These are phyloP conservation scores for Saccharomyces pastorianus DNA, from an alignment of 1,139 yeast genomes.

Conservation along the genomic window DNA sequence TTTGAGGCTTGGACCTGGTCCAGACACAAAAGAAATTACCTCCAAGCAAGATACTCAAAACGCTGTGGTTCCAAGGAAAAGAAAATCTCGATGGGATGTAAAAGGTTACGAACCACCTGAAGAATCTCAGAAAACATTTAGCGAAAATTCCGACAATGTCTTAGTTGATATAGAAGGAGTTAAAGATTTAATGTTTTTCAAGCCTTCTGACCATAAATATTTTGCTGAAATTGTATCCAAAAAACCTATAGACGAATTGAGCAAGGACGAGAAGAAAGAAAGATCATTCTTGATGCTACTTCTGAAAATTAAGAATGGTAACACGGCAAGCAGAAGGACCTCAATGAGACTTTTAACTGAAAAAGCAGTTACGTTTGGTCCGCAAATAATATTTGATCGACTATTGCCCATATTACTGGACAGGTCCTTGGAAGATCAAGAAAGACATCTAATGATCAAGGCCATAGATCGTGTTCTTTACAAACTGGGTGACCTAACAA, in stretches of 20 bases:
- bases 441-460: constrained; percentile 74
- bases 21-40: neutral
- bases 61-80: constrained; percentile 10
- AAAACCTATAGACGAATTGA: constrained; percentile 33
- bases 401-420: constrained; percentile 71
- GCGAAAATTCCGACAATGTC: constrained; percentile 31
- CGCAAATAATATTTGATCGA: constrained; percentile 57
- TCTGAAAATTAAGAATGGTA: constrained; percentile 70
- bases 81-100: constrained; percentile 33
- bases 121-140: constrained; percentile 19
- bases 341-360: constrained; percentile 65
- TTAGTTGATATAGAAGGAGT: constrained; percentile 59
- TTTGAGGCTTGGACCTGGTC: constrained; percentile 16
- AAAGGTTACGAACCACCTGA: constrained; percentile 34
- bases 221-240: constrained; percentile 54
- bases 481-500: constrained; percentile 53
- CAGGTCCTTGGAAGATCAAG: constrained; percentile 68
- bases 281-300: constrained; percentile 55
- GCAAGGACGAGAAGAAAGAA: constrained; percentile 51
- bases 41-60: constrained; percentile 24
- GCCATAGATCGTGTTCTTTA: constrained; percentile 61
- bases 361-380: constrained; percentile 58
- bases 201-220: constrained; percentile 62
- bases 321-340: constrained; percentile 54
- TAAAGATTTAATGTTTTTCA: constrained; percentile 56